These are phyloP conservation scores for Xylaria hypoxylon DNA, from an alignment of 2,329 filamentous ascomycete genomes.

Conservation along the genomic window DNA sequence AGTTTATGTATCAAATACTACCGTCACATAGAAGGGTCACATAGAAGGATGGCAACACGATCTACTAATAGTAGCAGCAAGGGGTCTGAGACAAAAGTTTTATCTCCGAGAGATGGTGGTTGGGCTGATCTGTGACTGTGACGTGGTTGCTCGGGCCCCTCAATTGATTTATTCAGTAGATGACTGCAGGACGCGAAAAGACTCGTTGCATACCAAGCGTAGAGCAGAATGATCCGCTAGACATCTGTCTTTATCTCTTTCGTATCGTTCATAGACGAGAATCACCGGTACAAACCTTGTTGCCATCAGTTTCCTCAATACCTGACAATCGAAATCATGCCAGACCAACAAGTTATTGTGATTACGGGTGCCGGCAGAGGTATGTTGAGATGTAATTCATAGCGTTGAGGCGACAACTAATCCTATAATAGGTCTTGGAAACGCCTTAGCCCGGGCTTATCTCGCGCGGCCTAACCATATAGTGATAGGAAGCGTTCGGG, in stretches of 20 bases:
- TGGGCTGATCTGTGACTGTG: not conserved
- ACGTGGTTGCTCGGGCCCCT: not conserved
- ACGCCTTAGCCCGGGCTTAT: conserved; percentile 46
- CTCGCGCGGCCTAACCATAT: conserved; percentile 52
- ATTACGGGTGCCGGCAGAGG: conserved; percentile 15
- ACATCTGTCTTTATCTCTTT: not conserved
- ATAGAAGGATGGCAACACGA: not conserved
- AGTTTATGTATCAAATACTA: not conserved
- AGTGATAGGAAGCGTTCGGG: conserved; percentile 55
- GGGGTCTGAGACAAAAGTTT: not conserved
- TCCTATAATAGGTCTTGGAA: conserved; percentile 49
- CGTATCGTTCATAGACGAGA: not conserved
- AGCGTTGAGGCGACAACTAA: not conserved
- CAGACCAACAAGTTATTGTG: not conserved
- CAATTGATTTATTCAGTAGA: not conserved
- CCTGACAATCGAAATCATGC: not conserved
- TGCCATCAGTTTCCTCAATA: not conserved
- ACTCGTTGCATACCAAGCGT: not conserved
- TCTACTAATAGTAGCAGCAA: not conserved
- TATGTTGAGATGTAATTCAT: not conserved
- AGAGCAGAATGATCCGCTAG: not conserved
- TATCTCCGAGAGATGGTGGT: conserved; percentile 5
- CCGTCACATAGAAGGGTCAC: not conserved
- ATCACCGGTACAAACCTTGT: not conserved
- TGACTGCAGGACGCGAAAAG: not conserved